phyloP scores from a whole-genome alignment of 805 yeast species.

The Yarrowia phangngaensis region DNA sequence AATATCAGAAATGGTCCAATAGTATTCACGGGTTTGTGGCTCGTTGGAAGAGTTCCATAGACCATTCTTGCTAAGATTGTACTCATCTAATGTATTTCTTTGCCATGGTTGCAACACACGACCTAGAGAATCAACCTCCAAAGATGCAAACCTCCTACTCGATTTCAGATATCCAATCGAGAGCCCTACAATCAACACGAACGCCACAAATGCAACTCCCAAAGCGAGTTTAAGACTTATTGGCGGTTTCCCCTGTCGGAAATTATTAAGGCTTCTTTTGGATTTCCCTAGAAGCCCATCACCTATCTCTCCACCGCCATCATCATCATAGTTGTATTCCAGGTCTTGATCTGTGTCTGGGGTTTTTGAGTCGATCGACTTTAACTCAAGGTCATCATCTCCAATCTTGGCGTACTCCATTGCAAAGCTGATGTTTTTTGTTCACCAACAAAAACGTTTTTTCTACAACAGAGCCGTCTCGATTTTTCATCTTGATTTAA shows the following conservation, averaged over 20 bases:
- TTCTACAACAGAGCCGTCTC: no score
- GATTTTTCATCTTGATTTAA: conserved; percentile 20
- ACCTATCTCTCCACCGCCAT: conserved; percentile 13
- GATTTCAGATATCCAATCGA: conserved; percentile 5
- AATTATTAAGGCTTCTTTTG: conserved; percentile 2
- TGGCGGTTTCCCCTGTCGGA: conserved; percentile 1
- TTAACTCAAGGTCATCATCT: conserved; percentile 9
- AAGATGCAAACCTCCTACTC: neutral
- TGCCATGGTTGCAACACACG: conserved; percentile 34
- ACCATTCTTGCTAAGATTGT: conserved; percentile 30
- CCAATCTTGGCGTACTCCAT: conserved; percentile 8
- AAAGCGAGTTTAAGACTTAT: conserved; percentile 7
- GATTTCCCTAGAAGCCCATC: conserved; percentile 10
- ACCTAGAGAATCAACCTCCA: conserved; percentile 17
- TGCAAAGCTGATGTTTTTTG: neutral
- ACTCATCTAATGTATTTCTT: conserved; percentile 35
- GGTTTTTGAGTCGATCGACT: neutral
- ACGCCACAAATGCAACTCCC: neutral
- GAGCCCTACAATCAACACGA: conserved; percentile 8
- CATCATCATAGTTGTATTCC: conserved; percentile 17
- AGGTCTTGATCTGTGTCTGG: conserved; percentile 8
- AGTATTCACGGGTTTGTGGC: conserved; percentile 31
- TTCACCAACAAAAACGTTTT: no score
- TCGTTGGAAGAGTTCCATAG: conserved; percentile 28
- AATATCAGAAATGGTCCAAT: conserved; percentile 31